Base-by-base conservation (phyloP, 805 yeast genomes). In the Candida hispaniensis region DNA sequence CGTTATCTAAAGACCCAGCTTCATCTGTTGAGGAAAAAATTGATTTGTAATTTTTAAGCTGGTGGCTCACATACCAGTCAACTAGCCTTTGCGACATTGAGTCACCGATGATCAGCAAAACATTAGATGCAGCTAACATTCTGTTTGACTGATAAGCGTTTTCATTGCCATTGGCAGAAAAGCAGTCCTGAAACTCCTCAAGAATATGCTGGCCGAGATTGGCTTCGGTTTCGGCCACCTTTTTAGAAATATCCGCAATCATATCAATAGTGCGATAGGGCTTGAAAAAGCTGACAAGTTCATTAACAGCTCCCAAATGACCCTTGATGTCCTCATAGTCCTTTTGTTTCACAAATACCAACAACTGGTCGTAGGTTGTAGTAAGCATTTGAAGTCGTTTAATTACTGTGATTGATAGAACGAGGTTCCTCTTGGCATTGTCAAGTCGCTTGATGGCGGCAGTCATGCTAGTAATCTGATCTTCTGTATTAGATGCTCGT, bases 1-100 rank as follows among this genome's bases (percentile, higher is more conserved):
- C 58, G 55, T 91, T 91, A 41, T 91, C 98, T 41, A 91, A 59
- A 4, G 93, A 78, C 1, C 96, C 96, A 0, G 98, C 98, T 56
- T 91, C 98, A 47, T 85, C 96, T 9, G 73, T 66, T 7, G 75
- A 64, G 36, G 73, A 69, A 58, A 91, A 91, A 7, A 91, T 82
- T 14, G 71, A 60, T 20, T 67, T 67, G 26, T 88, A 73, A 48
- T 88, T 97, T 47, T 69, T 69, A 35, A 91, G 61, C 43, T 78
- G 74, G 18, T 64, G 64, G 39, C 69, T 71, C 41, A 79, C 69
- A 54, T 79, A 81, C 88, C 93, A 82, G 29, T 66, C 70, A 6
- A 73, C 56, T 29, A 88, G 62, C 47, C 70, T 71, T 30, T 64
- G 67, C 42, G 73, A 67, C 33, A 71, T 65, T 4, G 53, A 51